Base-by-base conservation (phyloP, 2,329 filamentous ascomycete species). In the Arthroderma sp. region DNA sequence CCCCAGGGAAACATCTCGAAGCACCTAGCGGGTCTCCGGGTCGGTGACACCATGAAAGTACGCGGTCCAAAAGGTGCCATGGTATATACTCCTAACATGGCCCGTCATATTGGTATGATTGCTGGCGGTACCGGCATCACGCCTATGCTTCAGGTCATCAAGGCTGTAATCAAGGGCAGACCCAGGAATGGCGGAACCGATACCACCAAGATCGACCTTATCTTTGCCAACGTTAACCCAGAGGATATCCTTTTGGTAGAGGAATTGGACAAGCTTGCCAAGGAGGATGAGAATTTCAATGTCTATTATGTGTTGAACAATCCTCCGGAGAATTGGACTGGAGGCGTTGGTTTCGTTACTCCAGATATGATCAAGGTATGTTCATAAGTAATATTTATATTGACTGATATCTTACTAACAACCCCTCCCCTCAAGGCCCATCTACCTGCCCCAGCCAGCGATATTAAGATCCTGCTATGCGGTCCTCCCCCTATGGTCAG, bases 271-370 rank as follows among this genome's bases (percentile, higher is more conserved):
- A 66, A 77, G 49, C 71, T 96, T 47, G 78, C 76, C 38, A 75
- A 75, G 52, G 76, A 89, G 63, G 89, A 98, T 62, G 70, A 77
- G 49, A 78, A 78, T 49, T 87, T 98, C 73, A 77, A 83, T 48
- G 77, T 96, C 32, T 81, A 95, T 75, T 96, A 96, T 61, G 89
- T 96, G 40, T 75, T 98, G 40, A 94, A 98, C 74, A 94, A 91
- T 71, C 87, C 91, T 22, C 88, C 89, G 6, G 82, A 85, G 71
- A 80, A 77, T 57, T 98, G 91, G 91, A 80, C 76, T 36, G 91
- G 91, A 48, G 89, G 86, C 53, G 84, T 94, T 50, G 91, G 91
- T 54, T 98, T 94, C 61, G 89, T 96, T 49, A 96, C 89, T 29
- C 74, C 81, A 36, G 89, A 96, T 52, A 95, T 96, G 83, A 89